Base-by-base conservation (phyloP, 345 rosid genomes). In the Euphorbia tirucalli region DNA sequence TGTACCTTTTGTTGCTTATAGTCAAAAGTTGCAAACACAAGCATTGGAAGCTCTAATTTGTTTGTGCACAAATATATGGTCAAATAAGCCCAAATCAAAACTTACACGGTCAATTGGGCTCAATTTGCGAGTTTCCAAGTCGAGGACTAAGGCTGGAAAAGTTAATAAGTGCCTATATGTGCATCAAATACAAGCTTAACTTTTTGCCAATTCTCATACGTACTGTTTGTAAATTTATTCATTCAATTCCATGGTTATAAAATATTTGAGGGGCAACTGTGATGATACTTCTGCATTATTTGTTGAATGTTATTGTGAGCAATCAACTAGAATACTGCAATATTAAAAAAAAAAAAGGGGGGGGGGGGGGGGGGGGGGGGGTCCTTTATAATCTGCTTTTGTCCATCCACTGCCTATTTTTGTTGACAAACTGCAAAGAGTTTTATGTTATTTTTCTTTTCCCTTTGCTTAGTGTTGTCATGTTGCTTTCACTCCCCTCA, bases 371-470 rank as follows among this genome's bases (percentile, higher is more conserved):
- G n/a, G n/a, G n/a, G n/a, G n/a, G n/a, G n/a, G 1, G 10, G 21
- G 67, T 7, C 13, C 50, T 21, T 31, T 22, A 9, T 3, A 4
- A 11, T 39, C 31, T 39, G 14, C 18, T 3, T 39, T 13, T 22
- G 14, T 41, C 25, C 31, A 41, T 11, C 24, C n/a, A 37, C 57
- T 66, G 58, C 58, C 7, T 43, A 14, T 18, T 68, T 68, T 52
- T 44, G 19, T 66, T 43, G 25, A 46, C 59, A 58, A 66, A 31
- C 65, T 44, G 32, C 49, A n/a, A n/a, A n/a, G n/a, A n/a, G n/a
- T n/a, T n/a, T n/a, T n/a, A 21, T 49, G n/a, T 16, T 19, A 30
- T 25, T 60, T 2, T 10, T 24, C 11, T 57, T 13, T 8, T 27
- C 15, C n/a, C 37, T 5, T 28, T n/a, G 10, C 50, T 49, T 9